Base-by-base conservation (phyloP, 2,329 filamentous ascomycete genomes). In the Tolypocladium guangdongense region DNA sequence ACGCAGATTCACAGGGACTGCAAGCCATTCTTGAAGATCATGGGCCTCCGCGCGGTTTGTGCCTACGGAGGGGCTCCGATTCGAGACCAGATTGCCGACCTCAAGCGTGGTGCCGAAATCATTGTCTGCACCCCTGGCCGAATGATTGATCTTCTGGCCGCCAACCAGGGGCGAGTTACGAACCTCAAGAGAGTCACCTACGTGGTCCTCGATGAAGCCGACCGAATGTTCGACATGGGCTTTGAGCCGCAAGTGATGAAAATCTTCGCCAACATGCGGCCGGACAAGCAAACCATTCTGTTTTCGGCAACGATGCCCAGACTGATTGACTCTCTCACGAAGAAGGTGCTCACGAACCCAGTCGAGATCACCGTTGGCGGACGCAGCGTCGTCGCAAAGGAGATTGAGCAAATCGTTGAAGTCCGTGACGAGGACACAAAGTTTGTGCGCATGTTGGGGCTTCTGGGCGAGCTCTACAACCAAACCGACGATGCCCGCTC, bases 201-300 rank as follows among this genome's bases (percentile, higher is more conserved):
- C 67, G 84, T 96, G 27, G 93, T 99, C 12, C 81, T 99, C 39
- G 93, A 99, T 66, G 93, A 99, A 72, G 93, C 93, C 49, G 93
- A 99, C 70, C 87, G 93, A 57, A 97, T 99, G 93, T 96, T 97
- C 66, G 93, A 99, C 68, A 97, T 99, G 93, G 93, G 93, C 16
- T 99, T 99, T 65, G 92, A 96, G 71, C 92, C 93, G 2, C 93
- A 99, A 68, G 91, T 99, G 52, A 93, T 93, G 83, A 96, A 95
- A 70, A 93, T 99, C 55, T 84, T 97, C 66, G 83, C 84, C 59
- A 96, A 93, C 63, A 87, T 96, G 67, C 86, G 93, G 49, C 91
- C 93, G 0, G 88, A 96, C 66, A 85, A 88, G 50, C 93, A 99
- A 67, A 96, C 90, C 0, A 90, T 97, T 51, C 78, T 97, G 27